These are phyloP conservation scores for Pittosporum tobira DNA, from an alignment of 129 eudicot species.

Conservation along the genomic window DNA sequence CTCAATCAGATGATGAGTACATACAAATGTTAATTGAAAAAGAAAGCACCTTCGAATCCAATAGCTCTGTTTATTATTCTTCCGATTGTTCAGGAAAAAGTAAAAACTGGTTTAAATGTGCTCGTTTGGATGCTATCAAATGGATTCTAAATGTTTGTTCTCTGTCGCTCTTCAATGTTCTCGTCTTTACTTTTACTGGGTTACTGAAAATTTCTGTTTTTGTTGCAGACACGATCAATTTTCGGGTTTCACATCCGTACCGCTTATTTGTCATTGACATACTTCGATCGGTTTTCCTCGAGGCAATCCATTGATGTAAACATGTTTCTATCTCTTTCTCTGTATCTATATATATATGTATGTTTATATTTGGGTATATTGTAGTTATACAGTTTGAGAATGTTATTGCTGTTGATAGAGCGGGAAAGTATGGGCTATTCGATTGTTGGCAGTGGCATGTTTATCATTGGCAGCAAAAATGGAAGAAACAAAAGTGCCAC, in stretches of 20 bases:
- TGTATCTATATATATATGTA: neutral
- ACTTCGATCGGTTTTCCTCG: conserved; percentile 63
- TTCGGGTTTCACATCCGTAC: conserved; percentile 59
- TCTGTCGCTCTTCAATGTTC: neutral
- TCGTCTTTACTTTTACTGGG: neutral
- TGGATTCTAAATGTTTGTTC: conserved; percentile 69
- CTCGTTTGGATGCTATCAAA: conserved; percentile 47
- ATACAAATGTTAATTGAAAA: conserved; percentile 26
- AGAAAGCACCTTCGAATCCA: conserved; percentile 23
- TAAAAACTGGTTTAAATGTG: conserved; percentile 34
- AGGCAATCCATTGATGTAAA: conserved; percentile 45
- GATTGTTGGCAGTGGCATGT: conserved; percentile 60
- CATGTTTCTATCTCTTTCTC: neutral
- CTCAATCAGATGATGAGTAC: conserved; percentile 45
- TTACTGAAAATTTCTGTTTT: neutral
- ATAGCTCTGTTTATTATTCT: conserved; percentile 6
- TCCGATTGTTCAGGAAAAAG: conserved; percentile 5
- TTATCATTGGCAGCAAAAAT: conserved; percentile 75
- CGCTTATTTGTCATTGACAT: conserved; percentile 67
- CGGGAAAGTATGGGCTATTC: conserved; percentile 46
- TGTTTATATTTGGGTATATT: neutral
- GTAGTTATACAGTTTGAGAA: conserved; percentile 1
- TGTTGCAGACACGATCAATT: conserved; percentile 48
- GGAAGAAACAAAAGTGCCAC: conserved; percentile 49
- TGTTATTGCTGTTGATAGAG: conserved; percentile 25